Evolutionary conservation across 306 rosid species (phyloP), one percentile per base, ranked within the genome.

Genomic region (Fragaria iinumae): DNA sequence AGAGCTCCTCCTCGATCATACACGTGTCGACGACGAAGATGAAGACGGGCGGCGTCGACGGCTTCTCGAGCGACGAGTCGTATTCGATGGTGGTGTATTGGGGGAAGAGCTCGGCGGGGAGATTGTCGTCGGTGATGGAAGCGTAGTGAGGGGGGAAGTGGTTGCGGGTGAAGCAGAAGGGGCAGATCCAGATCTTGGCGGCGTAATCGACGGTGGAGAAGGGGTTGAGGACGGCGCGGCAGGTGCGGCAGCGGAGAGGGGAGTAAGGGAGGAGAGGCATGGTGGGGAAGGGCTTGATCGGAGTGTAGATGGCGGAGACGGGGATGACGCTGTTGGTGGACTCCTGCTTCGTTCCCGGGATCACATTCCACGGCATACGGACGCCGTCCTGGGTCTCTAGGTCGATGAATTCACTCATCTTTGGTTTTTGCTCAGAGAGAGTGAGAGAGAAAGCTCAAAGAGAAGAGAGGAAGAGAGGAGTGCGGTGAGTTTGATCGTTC

Each of bases 161-260:
- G 63, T 95, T 95, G 66, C 99, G 96, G 44, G 88, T 92, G 78
- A 90, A 95, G 84, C 97, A 92, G 71, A 95, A 91, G 0, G 97
- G 97, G 75, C 99, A 95, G 84, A 91, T 95, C 99, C 99, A 95
- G 93, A 95, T 90, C 93, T 89, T 91, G 73, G 99, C 99, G 44
- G 87, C 90, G 85, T 88, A 95, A 71, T 95, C 99, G 76, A 95
- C 97, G 79, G 90, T 91, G 80, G 91, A 91, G 83, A 92, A 95
- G 11, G 99, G 97, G 38, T 95, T 95, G 82, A 95, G 97, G 32
- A 95, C 69, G 63, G 98, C 77, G 69, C 98, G 98, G 74, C 98
- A 95, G 2, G 92, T 90, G 14, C 99, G 97, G 83, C 99, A 95
- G 7, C 97, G 96, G 59, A 90, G 97, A 0, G 97, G 90, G 8